These are phyloP conservation scores for Sporothrix sp. DNA, from an alignment of 2,329 filamentous ascomycete genomes.

Conservation along the genomic window DNA sequence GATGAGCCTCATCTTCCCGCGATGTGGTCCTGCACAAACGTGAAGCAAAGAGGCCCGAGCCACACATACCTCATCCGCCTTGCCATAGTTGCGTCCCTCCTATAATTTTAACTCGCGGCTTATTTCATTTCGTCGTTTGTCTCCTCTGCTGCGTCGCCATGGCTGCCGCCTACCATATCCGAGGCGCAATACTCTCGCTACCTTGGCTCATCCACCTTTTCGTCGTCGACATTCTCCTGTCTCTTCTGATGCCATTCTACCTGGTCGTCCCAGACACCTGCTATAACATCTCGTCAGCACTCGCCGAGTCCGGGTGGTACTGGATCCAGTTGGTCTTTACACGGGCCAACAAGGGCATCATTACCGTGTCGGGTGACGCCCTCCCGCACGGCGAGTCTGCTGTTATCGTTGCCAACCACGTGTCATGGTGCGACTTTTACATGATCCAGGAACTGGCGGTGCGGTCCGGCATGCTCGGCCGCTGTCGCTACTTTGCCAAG, in stretches of 20 bases:
- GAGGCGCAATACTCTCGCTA: slow-evolving; percentile 33
- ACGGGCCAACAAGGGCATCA: slow-evolving; percentile 40
- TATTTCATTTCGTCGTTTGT: too few species aligned
- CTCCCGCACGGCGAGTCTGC: slow-evolving; percentile 47
- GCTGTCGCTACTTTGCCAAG: slow-evolving; percentile 54
- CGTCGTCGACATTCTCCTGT: slow-evolving; percentile 41
- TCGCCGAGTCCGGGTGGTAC: slow-evolving; percentile 46
- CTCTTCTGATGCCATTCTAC: slow-evolving; percentile 38
- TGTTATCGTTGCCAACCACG: slow-evolving; percentile 51
- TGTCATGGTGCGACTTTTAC: slow-evolving; percentile 55
- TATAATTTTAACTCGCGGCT: too few species aligned
- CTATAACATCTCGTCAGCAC: slow-evolving; percentile 44
- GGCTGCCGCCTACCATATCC: slow-evolving; percentile 17
- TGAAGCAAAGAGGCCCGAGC: too few species aligned
- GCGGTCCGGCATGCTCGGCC: slow-evolving; percentile 46
- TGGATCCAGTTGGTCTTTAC: slow-evolving; percentile 51
- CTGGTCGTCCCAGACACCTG: slow-evolving; percentile 38
- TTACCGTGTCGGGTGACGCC: slow-evolving; percentile 42
- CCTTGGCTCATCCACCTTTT: slow-evolving; percentile 47
- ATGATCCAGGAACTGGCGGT: slow-evolving; percentile 50
- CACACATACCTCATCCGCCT: too few species aligned
- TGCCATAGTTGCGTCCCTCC: too few species aligned
- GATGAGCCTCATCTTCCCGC: too few species aligned
- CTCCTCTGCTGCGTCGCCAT: too few species aligned
- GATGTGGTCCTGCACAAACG: too few species aligned